Base-by-base conservation (phyloP, 202 grass and related monocot genomes). In the Bolboschoenoplectus hybrid region DNA sequence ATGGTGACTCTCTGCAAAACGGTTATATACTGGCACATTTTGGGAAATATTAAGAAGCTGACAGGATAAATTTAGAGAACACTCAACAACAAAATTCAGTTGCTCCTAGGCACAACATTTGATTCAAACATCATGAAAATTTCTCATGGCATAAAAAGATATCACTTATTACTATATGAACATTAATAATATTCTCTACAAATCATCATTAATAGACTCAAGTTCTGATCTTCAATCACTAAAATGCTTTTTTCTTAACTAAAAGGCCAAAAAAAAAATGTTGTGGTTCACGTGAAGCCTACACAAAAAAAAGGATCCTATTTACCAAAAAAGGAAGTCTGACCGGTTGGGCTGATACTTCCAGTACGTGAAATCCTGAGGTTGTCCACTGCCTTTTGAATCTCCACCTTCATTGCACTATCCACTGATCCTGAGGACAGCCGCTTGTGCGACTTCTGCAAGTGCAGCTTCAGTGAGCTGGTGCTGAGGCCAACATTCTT, bases 401-500 rank as follows among this genome's bases (percentile, higher is more conserved):
- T 98, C 74, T 98, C 90, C 63, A 92, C 64, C 47, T 82, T 95
- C 91, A 90, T 95, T 68, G 90, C 96, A 14, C 93, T 95, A 77
- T 98, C 96, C 16, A 98, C 89, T 1, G 93, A 95, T 43, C 96
- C 93, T 8, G 91, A 84, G 2, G 93, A 92, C 2, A 95, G 69
- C 17, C 85, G 81, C 73, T 85, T 93, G 82, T 98, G 96, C 0
- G 86, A 87, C 90, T 98, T 98, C 57, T 98, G 96, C 47, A 98
- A 84, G 49, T 98, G 96, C 78, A 98, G 84, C 82, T 98, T 98
- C 35, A 98, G 90, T 1, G 96, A 98, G 82, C 96, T 98, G 16
- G 96, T 98, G 89, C 96, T 98, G 47, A 98, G 74, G n/a, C 91
- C 96, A 6, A 94, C 93, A 7, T 88, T 94, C 90, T 95, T 94